Base-by-base conservation (phyloP, 192 early-diverging fungal genomes). In the Coemansia sp. region DNA sequence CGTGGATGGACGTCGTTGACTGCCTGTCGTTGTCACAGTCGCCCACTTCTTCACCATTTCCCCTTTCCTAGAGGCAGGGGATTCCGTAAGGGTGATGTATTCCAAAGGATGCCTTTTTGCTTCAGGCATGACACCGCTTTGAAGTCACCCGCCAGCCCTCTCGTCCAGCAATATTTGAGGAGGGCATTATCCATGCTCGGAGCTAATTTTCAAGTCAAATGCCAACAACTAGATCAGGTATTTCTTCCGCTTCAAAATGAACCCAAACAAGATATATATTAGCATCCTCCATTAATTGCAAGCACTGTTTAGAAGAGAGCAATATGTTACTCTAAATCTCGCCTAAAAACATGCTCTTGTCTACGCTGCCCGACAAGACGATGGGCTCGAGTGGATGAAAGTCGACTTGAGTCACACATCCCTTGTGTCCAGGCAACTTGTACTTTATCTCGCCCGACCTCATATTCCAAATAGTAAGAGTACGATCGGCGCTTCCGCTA, bases 361-460 rank as follows among this genome's bases (percentile, higher is more conserved):
- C 97, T 33, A 89, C 91, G 68, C 95, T 96, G 34, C 86, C 88
- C 7, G 92, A 93, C 49, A 94, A 86, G 29, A 99, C 80, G 57
- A 95, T 93, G 18, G 94, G 93, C 64, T 95, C 94, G 41, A 83
- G 89, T 16, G 94, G 92, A 71, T 96, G 92, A 88, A 95, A 99
- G 64, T 96, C 96, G 5, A 95, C 94, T 40, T 95, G 92, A 29
- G 95, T 98, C 7, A 95, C 95, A 68, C 89, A 90, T 38, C 97
- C 97, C 75, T 95, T 95, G 79, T 97, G 97, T 0, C 96, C 97
- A 31, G 97, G 95, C 62, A 97, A 69, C 80, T 97, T 98, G 85
- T 96, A 98, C 44, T 92, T 87, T 46, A 98, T 95, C 65, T 91
- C 88, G 38, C 88, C 86, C 20, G 91, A 89, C 4, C 86, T 55